Evolutionary conservation across 768 basidiomycete species (phyloP), one percentile per base, ranked within the genome.

Genomic region (Amanita rimosa): DNA sequence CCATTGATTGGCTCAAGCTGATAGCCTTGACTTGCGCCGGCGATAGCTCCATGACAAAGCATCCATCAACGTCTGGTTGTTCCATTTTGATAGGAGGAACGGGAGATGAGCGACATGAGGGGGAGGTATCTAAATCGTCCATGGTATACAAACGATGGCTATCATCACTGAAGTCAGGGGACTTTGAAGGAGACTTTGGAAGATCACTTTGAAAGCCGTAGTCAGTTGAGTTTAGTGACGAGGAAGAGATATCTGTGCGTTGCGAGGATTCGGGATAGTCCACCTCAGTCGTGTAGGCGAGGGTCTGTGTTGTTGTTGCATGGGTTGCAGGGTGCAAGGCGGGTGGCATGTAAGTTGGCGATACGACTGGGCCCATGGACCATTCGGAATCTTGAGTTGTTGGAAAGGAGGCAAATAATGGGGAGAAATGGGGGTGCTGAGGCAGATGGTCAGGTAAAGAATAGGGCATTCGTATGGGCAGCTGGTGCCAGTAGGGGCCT

Each of bases 21-120:
- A 50, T 48, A 43, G 53, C 37, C 27, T 55, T 46, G 16, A 53
- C 46, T 45, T 55, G 55, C 5, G 57, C 52, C 1, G 60, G 53
- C 4, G 67, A 53, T n/a, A 68, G 57, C 48, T 73, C 72, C 60
- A 74, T 72, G 53, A 75, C 70, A 52, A 76, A 74, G 48, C 64
- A 65, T 7, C 64, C 63, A 48, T 62, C 64, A 27, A 11, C 54
- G 46, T 70, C 69, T 24, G 70, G 65, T 16, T 65, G 65, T 52
- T 73, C 72, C 44, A 66, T 55, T 45, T 70, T 70, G 53, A 69
- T 67, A 8, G 62, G 49, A 13, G 61, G 46, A 27, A 39, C 8
- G 31, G 44, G 49, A 42, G 33, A 48, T 19, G 43, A 52, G n/a
- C 27, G 57, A 40, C 21, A 54, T 27, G 55, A 53, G 33, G 55